A percentile compares a stretch with the other conserved stretches of the same genome.
Conservation (phyloP, 306 rosid species). For the Vachellia pachyceras region DNA sequence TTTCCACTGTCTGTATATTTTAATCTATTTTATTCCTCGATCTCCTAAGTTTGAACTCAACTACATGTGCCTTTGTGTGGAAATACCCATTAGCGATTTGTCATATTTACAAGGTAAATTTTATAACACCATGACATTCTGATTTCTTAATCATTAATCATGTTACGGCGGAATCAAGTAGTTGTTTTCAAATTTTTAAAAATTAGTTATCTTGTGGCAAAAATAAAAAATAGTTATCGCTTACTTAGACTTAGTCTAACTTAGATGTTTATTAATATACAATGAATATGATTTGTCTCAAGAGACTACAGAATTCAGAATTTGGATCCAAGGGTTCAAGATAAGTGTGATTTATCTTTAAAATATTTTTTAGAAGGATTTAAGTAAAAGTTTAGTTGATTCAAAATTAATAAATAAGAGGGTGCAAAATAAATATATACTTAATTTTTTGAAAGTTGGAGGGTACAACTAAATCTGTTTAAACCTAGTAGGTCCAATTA, state of each 20-base stretch:
- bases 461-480: too few species aligned
- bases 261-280: not conserved
- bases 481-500: too few species aligned
- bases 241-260: not conserved
- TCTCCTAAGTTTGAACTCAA: not conserved
- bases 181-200: not conserved
- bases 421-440: too few species aligned
- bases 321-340: too few species aligned
- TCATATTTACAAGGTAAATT: not conserved
- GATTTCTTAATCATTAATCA: not conserved
- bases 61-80: constrained; percentile 1
- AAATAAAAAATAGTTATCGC: too few species aligned
- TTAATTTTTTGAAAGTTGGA: too few species aligned
- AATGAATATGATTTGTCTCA: not conserved
- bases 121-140: not conserved
- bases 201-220: too few species aligned
- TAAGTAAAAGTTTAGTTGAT: too few species aligned
- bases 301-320: not conserved
- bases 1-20: not conserved
- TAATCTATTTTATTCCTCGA: not conserved
- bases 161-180: not conserved
- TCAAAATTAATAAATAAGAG: too few species aligned
- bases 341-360: too few species aligned
- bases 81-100: not conserved
- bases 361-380: too few species aligned